Evolutionary conservation across 345 rosid genomes (phyloP).

Genomic region (Brassica incana): DNA sequence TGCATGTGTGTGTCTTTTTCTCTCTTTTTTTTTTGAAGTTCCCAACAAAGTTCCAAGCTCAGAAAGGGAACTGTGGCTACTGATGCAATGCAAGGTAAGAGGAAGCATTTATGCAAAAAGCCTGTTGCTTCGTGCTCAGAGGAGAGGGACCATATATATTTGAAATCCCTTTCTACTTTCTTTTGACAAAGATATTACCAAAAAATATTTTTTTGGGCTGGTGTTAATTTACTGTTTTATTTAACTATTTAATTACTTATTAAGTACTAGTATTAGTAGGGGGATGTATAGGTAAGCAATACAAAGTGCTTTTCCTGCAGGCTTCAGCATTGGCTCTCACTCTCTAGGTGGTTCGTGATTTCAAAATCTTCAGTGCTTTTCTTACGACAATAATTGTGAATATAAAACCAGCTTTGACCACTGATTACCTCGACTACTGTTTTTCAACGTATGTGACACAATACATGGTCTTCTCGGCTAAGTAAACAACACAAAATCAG

Average conservation of each 20-base stretch:
- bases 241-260: constrained; percentile 11
- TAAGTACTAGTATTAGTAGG: constrained; percentile 10
- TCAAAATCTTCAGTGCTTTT: constrained; percentile 32
- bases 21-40: constrained; percentile 30
- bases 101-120: constrained; percentile 41
- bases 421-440: constrained; percentile 19
- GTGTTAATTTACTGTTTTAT: neutral
- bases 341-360: constrained; percentile 33
- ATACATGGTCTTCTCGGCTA: neutral
- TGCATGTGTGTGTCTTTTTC: constrained; percentile 39
- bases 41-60: constrained; percentile 39
- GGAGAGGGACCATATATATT: too few relatives aligned
- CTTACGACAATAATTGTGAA: constrained; percentile 16
- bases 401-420: constrained; percentile 28
- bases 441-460: neutral
- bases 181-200: constrained; percentile 15
- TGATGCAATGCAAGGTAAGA: constrained; percentile 23
- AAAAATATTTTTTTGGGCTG: constrained; percentile 1
- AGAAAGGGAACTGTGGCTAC: constrained; percentile 28
- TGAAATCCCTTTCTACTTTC: constrained; percentile 11
- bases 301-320: constrained; percentile 22
- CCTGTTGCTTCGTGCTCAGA: constrained; percentile 30
- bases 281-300: constrained; percentile 14
- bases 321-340: constrained; percentile 34
- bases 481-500: neutral